These are phyloP conservation scores for Astrothelium macrocarpum DNA, from an alignment of 495 filamentous ascomycete genomes.

Conservation along the genomic window DNA sequence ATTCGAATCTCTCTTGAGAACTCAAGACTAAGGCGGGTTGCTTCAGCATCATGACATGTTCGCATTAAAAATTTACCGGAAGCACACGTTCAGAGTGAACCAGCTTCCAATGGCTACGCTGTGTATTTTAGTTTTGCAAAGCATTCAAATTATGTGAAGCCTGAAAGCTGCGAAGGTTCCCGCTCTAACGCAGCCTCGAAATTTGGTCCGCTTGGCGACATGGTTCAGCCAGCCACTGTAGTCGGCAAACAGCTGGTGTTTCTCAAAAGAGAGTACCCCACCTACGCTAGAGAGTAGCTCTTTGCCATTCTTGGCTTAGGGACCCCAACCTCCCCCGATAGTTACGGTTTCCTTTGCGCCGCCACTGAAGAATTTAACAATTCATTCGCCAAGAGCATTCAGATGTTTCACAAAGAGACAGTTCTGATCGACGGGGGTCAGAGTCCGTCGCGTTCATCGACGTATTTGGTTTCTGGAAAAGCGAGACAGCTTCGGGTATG, in stretches of 20 bases:
- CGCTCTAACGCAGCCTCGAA: not conserved
- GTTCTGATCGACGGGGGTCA: too few species aligned
- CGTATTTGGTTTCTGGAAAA: too few species aligned
- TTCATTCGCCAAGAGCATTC: too few species aligned
- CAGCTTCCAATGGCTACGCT: not conserved
- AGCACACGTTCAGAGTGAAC: not conserved
- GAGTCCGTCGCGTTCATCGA: not conserved
- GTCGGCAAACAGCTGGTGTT: not conserved
- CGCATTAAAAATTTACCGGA: not conserved
- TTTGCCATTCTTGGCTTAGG: not conserved
- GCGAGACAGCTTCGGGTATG: too few species aligned
- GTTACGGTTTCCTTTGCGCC: too few species aligned
- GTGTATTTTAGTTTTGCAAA: not conserved
- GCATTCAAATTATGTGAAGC: not conserved
- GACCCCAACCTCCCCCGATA: not conserved
- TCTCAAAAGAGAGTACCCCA: not conserved
- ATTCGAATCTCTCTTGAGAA: not conserved
- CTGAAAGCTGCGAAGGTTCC: not conserved
- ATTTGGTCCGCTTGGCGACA: not conserved
- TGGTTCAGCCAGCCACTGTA: not conserved
- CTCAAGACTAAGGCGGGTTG: not conserved
- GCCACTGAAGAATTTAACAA: too few species aligned
- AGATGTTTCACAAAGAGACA: too few species aligned
- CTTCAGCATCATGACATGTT: not conserved
- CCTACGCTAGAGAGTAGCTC: too few species aligned